Conservation (phyloP, 257 asterid species). For the Nicotiana noctiflora region DNA sequence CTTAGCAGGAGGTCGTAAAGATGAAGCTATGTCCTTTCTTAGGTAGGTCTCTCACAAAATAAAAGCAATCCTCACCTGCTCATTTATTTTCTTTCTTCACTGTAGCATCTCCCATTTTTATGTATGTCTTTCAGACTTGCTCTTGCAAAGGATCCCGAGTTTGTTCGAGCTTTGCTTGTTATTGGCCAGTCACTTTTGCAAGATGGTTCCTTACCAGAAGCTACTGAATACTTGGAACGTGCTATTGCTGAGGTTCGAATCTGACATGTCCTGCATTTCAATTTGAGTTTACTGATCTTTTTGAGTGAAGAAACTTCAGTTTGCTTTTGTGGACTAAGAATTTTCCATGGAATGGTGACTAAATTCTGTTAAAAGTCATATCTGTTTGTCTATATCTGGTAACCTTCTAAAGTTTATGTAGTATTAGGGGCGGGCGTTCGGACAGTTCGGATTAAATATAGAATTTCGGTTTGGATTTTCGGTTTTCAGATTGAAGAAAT, state of each 20-base stretch:
- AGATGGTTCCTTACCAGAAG: conserved; percentile 43
- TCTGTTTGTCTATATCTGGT: not conserved
- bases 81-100: not conserved
- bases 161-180: conserved; percentile 63
- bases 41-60: not conserved
- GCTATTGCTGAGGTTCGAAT: conserved; percentile 61
- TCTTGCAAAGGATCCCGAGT: conserved; percentile 74
- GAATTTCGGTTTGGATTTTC: no score
- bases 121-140: conserved; percentile 63
- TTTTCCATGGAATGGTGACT: not conserved
- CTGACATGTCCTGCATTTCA: not conserved
- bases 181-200: conserved; percentile 69
- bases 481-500: no score
- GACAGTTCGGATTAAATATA: no score
- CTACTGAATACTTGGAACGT: conserved; percentile 57
- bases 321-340: not conserved
- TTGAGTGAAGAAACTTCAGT: not conserved
- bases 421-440: no score
- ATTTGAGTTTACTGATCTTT: not conserved
- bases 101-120: conserved; percentile 11
- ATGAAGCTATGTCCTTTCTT: conserved; percentile 11
- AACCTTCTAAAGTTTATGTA: not conserved
- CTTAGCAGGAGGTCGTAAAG: conserved; percentile 8
- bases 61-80: not conserved
- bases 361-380: not conserved